These are phyloP conservation scores for Synura sp. DNA, from an alignment of 352 stramenopile genomes.

Conservation along the genomic window DNA sequence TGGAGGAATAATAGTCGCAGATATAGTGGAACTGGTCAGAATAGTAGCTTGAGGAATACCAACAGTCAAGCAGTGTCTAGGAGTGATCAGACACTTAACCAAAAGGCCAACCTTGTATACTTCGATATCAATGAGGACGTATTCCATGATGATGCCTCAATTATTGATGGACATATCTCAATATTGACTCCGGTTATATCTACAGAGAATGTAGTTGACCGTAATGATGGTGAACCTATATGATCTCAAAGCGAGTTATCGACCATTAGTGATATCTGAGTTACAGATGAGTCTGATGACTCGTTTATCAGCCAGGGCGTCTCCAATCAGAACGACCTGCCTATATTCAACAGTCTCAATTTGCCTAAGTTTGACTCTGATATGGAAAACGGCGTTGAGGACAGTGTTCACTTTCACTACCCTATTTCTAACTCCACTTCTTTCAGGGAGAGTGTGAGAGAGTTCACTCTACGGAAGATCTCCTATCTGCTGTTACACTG, in stretches of 20 bases:
- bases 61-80: constrained; percentile 28
- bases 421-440: constrained; percentile 40
- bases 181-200: constrained; percentile 41
- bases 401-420: constrained; percentile 39
- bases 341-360: constrained; percentile 4
- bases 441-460: constrained; percentile 40
- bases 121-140: constrained; percentile 40
- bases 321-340: constrained; percentile 18
- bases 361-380: constrained; percentile 38
- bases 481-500: too few relatives aligned
- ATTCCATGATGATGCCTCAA: constrained; percentile 40
- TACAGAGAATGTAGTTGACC: constrained; percentile 38
- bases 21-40: constrained; percentile 31
- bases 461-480: constrained; percentile 26
- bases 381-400: constrained; percentile 30
- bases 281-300: constrained; percentile 41
- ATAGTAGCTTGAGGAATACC: constrained; percentile 33
- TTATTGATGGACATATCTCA: constrained; percentile 42
- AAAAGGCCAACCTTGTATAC: constrained; percentile 33
- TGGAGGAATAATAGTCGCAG: too few relatives aligned
- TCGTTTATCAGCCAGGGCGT: constrained; percentile 33
- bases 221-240: constrained; percentile 24
- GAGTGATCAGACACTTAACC: constrained; percentile 31
- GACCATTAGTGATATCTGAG: constrained; percentile 25
- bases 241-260: constrained; percentile 28